Base-by-base conservation (phyloP, 106 monocot species). In the Iris macrosiphon region DNA sequence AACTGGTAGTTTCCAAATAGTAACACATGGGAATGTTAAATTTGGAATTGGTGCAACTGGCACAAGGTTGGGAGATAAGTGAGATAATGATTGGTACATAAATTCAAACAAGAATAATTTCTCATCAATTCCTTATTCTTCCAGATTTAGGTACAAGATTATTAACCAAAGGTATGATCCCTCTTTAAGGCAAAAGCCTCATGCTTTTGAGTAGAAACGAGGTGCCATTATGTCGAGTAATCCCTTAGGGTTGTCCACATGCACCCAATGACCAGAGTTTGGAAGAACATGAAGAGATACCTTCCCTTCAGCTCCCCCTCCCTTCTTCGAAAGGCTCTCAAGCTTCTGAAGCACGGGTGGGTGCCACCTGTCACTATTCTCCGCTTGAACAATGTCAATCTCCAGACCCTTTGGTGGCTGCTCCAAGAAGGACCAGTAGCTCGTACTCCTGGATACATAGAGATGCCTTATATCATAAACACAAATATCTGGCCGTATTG, bases 261-360 rank as follows among this genome's bases (percentile, higher is more conserved):
- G 91, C 39, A 98, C 98, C 98, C 98, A 98, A 40, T 98, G 98
- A 33, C 91, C 98, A 19, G 98, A 79, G 1, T 69, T 87, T 0
- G 82, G 83, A 25, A 98, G 83, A 55, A 83, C 57, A 56, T 98
- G 78, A 48, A 91, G 27, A 2, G 60, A 67, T 47, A 87, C 58
- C 63, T 84, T 98, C 4, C 91, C 87, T 27, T 71, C 77, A 5
- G 68, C 48, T 20, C 15, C 44, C 43, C 33, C 44, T 9, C 15
- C 54, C 68, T 41, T 77, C 3, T 49, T 48, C 2, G 80, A 57
- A 10, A 98, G 28, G 23, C 32, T 49, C 25, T 77, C 71, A 0
- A 98, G 65, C 63, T 63, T 68, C 25, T 78, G 64, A 28, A 78
- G 44, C 19, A 71, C 71, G 45, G 42, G 46, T 11, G 62, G 62